Base-by-base conservation (phyloP, 331 rosid genomes). In the Stylosanthes scabra region DNA sequence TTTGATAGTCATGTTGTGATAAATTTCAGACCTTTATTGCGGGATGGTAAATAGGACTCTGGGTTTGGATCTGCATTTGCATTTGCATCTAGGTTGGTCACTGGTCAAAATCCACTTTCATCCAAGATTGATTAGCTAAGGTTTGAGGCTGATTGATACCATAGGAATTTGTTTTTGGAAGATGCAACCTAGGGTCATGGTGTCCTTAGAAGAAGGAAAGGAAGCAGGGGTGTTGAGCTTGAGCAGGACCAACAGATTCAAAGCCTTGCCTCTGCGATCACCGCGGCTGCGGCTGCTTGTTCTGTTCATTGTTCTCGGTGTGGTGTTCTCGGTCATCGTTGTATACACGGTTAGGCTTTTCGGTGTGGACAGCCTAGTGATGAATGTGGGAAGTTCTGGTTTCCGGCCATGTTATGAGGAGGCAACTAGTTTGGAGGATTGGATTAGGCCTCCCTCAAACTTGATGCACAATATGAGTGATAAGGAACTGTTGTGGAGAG, bases 121-220 rank as follows among this genome's bases (percentile, higher is more conserved):
- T n/a, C n/a, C n/a, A n/a, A 42, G 66, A 61, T 68, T 61, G 71
- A 5, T 49, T 49, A 11, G 8, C 27, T 40, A 45, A 54, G 66
- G 63, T 51, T 69, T 40, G 63, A 54, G 66, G 69, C 52, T 69
- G 59, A 73, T 66, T 62, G 58, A 64, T 45, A 3, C 34, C 39
- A 29, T 60, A 44, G 66, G 28, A 5, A 62, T 65, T 65, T 16
- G 1, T 41, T 64, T 72, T 11, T 68, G 71, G 68, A 83, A 80
- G 80, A 89, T 94, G 97, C 97, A 89, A 62, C 83, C 89, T 25
- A 85, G 96, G 82, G 96, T 52, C 59, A 72, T 70, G 78, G 5
- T 49, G 77, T 88, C 25, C n/a, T 84, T 45, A 49, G 99, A 95
- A 83, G 99, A 91, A 82, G 96, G 96, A 58, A 90, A 88, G 69